Base-by-base conservation (phyloP, 2,329 filamentous ascomycete species). In the Aspergillus fijiensis region DNA sequence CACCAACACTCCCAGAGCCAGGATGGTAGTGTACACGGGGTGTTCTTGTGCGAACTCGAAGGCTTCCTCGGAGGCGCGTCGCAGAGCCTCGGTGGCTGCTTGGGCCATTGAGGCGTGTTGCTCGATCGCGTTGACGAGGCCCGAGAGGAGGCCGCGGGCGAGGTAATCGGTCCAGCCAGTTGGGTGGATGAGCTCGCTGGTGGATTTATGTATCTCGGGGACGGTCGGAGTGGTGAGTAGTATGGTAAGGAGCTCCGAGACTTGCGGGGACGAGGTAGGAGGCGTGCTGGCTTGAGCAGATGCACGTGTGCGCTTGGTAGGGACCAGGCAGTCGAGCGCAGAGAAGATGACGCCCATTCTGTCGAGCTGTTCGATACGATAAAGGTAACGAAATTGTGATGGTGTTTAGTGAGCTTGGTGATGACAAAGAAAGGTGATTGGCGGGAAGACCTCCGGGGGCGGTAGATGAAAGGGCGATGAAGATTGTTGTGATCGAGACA, bases 1-100 rank as follows among this genome's bases (percentile, higher is more conserved):
- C 9, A 57, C 63, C 35, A 73, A 49, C 5, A 73, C 58, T 2
- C 69, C 69, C 9, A 74, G 48, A 0, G 70, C 71, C 42, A 74
- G 57, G 7, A 71, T 35, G 1, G 65, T 69, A 5, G 58, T 57
- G 49, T 66, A 71, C 4, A 64, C 60, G 0, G 70, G 69, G 42
- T 72, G 68, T 0, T 71, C 65, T 2, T 57, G 58, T 3, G 64
- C 62, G 48, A 72, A 70, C 3, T 50, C 62, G 10, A 59, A 45
- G 4, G 67, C 66, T 4, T 51, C 69, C 1, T 59, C 51, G 2
- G 47, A 65, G 2, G 67, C 64, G 19, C 27, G 49, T 58, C 1
- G 50, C 31, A 69, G 51, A 1, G 67, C 64, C 7, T 67, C 58
- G 19, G 49, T 49, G n/a, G 67, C 57, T 7, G 61, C 59, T 16